Percentiles rank a stretch among this genome's conserved stretches.
These are phyloP conservation scores for Geotrichum fermentans DNA, from an alignment of 1,139 yeast species.

Conservation along the genomic window DNA sequence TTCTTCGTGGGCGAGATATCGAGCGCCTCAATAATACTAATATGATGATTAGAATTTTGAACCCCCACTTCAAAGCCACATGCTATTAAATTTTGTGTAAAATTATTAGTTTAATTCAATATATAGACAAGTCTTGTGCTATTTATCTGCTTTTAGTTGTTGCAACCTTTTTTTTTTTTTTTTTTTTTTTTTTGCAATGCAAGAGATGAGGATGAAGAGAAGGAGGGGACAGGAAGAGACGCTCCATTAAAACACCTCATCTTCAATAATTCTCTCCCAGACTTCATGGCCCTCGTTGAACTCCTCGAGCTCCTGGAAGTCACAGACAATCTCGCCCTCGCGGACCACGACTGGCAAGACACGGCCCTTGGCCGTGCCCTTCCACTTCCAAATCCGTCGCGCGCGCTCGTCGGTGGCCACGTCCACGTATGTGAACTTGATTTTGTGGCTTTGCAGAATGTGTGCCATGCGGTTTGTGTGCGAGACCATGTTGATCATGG, in stretches of 20 bases:
- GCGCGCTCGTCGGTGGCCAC: slow-evolving; percentile 19
- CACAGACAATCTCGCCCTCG: slow-evolving; percentile 65
- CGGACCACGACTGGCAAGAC: slow-evolving; percentile 86
- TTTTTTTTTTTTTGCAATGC: neutral
- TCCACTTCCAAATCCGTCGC: slow-evolving; percentile 36
- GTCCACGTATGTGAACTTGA: slow-evolving; percentile 16
- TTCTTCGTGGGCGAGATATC: too few relatives aligned
- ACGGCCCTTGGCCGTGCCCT: slow-evolving; percentile 51
- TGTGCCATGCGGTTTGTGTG: slow-evolving; percentile 74
- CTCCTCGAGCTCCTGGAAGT: slow-evolving; percentile 18
- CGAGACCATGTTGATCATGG: slow-evolving; percentile 45
- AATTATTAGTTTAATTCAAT: too few relatives aligned
- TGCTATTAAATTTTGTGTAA: too few relatives aligned
- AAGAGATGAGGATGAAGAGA: too few relatives aligned
- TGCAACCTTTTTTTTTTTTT: too few relatives aligned
- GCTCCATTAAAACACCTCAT: slow-evolving; percentile 13
- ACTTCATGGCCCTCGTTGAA: slow-evolving; percentile 16
- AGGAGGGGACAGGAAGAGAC: neutral
- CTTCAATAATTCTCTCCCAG: slow-evolving; percentile 19
- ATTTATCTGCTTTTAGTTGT: too few relatives aligned
- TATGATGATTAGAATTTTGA: too few relatives aligned
- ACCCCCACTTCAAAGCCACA: too few relatives aligned
- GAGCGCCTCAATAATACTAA: too few relatives aligned
- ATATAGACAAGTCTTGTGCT: too few relatives aligned
- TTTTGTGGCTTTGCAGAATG: slow-evolving; percentile 12